phyloP scores from a whole-genome alignment of 306 rosid species.

The Prunus armeniaca region DNA sequence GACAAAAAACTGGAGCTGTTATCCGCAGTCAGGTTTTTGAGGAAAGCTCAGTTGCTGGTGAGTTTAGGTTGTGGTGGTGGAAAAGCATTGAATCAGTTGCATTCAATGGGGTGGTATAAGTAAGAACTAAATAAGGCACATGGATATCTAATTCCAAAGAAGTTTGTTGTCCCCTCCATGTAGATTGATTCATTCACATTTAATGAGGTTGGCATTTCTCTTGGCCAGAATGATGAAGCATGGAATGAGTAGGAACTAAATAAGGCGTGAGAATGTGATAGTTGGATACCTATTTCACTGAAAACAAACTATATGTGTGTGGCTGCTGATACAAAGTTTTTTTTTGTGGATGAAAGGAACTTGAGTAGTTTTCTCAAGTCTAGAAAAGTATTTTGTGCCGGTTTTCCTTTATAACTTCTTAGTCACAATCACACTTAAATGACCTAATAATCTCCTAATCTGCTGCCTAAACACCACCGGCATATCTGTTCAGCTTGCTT shows the following conservation, averaged over 20 bases:
- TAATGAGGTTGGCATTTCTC: neutral
- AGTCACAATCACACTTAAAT: neutral
- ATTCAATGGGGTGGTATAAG: too few species aligned
- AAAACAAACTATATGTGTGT: neutral
- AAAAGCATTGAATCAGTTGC: neutral
- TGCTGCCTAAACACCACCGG: neutral
- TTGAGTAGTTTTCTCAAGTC: neutral
- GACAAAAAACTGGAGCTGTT: constrained; percentile 28
- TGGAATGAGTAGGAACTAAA: constrained; percentile 6
- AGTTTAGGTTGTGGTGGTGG: too few species aligned
- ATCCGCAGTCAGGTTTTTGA: constrained; percentile 2
- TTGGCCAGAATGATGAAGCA: neutral
- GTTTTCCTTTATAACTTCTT: neutral
- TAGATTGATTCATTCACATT: neutral
- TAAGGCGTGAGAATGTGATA: neutral
- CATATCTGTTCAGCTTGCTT: neutral
- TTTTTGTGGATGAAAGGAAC: constrained; percentile 7
- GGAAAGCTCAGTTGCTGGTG: neutral
- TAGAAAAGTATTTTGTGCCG: neutral
- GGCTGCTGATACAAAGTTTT: neutral
- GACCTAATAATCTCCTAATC: neutral
- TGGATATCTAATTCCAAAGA: neutral
- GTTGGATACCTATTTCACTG: neutral
- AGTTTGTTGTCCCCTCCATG: neutral
- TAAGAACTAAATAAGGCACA: neutral